Evolutionary conservation across 345 rosid species (phyloP), one percentile per base, ranked within the genome.

Genomic region (Trapa incisa): DNA sequence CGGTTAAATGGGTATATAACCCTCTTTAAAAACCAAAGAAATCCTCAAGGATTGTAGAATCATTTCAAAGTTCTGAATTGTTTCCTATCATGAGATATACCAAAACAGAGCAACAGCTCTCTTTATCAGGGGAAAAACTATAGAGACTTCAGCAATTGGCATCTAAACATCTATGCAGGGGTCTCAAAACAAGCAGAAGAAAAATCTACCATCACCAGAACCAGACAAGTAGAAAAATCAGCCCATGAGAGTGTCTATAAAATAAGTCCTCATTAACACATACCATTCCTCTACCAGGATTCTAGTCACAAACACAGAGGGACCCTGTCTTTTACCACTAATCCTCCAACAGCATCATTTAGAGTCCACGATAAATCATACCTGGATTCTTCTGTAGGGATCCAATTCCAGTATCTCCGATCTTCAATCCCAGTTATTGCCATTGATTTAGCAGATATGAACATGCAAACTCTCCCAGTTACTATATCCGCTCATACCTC

Each of bases 331-430:
- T 32, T 32, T 32, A 32, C 60, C 2, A n/a, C 8, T 22, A 22
- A 54, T 54, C 9, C 33, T n/a, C 22, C 60, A 54, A 54, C 60
- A 54, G n/a, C 33, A 36, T 17, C 62, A 37, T 17, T 22, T 10
- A 69, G 48, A 38, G 33, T 37, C n/a, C n/a, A 33, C 65, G 45
- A 42, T 15, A 8, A 67, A 70, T 66, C 73, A 5, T 70, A 93
- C 98, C 98, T 90, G 67, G 98, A 90, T 75, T 93, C 98, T 82
- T 88, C 97, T 5, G 97, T 93, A 3, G 89, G 81, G 67, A 86
- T 69, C 98, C 96, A 88, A 76, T 80, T 93, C 98, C 98, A 93
- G 72, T 93, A 93, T 80, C 98, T 86, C 61, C 97, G 80, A 65
- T 93, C 98, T 43, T 90, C 97, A 37, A 93, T 90, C 39, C 97